These are phyloP conservation scores for Gyrodon lividus DNA, from an alignment of 768 basidiomycete genomes.

Conservation along the genomic window DNA sequence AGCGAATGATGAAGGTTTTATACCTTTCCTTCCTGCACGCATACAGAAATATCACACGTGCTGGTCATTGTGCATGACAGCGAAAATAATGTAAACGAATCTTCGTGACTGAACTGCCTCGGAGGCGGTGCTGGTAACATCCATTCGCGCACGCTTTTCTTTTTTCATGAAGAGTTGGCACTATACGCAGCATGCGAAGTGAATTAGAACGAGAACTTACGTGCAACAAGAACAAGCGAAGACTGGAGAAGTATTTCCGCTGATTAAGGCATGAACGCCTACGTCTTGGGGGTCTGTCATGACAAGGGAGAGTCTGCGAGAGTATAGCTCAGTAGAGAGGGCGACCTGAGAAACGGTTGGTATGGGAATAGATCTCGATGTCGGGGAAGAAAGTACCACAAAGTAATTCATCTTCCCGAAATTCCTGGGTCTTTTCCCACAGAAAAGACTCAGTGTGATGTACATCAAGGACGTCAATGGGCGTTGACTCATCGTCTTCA, in stretches of 20 bases:
- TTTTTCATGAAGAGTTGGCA: not conserved
- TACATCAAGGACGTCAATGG: too few species aligned
- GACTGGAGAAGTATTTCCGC: not conserved
- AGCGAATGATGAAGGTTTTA: slow-evolving; percentile 11
- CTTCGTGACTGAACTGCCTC: not conserved
- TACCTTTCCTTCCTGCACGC: slow-evolving; percentile 4
- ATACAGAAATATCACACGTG: not conserved
- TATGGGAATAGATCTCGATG: too few species aligned
- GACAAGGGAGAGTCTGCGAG: too few species aligned
- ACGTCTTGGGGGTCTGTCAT: not conserved
- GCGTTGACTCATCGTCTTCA: too few species aligned
- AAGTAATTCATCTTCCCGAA: too few species aligned
- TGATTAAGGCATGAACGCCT: not conserved
- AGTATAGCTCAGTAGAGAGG: too few species aligned
- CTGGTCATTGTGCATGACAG: not conserved
- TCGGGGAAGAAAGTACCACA: too few species aligned
- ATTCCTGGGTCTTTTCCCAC: too few species aligned
- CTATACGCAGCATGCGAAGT: not conserved
- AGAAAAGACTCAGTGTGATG: too few species aligned
- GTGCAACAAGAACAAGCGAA: too few species aligned
- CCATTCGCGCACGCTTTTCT: not conserved
- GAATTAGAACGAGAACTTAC: too few species aligned
- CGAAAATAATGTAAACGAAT: not conserved
- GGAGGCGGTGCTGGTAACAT: not conserved
- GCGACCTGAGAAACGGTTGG: too few species aligned